Evolutionary conservation across 2,329 filamentous ascomycete species (phyloP), one percentile per base, ranked within the genome.

Genomic region (Epichloe glyceriae): DNA sequence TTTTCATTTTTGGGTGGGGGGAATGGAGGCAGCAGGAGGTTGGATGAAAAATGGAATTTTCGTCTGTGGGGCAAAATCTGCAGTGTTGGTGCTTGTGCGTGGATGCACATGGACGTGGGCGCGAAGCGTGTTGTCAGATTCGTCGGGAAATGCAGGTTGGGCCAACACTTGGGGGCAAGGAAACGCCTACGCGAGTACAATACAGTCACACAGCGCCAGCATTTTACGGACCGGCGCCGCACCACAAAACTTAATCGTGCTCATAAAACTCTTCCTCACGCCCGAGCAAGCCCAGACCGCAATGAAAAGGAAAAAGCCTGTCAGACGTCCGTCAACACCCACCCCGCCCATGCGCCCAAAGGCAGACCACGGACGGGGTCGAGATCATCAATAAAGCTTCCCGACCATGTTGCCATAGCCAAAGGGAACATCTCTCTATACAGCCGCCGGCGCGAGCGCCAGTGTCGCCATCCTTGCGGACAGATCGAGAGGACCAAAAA

Each of bases 271-370:
- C 75, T 79, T 80, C 79, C 62, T 79, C 72, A 62, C 70, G 55
- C 52, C 72, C 65, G 60, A 61, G 67, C 58, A 64, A 70, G 71
- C 73, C 67, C 70, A 58, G 61, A 65, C 60, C n/a, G 68, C 63
- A 79, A 76, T 70, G 73, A 79, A 80, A 80, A 79, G 72, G 72
- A 62, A 74, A 76, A 64, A 67, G 68, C 76, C 86, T 87, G 87
- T 91, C 87, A 93, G 87, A 90, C 85, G 79, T 86, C 84, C 85
- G 76, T 85, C 85, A 75, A 79, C 77, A 80, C 85, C 86, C 86
- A 86, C 85, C 85, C 85, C 73, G 74, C 70, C 72, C 74, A 70
- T 73, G 79, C 78, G 85, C 83, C 85, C 85, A 73, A 89, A 83
- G 80, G 80, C 82, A 79, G 78, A 83, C 76, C 72, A 68, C 73